Evolutionary conservation across 192 early-diverging fungal genomes (phyloP).

Genomic region (Podila clonocystis): DNA sequence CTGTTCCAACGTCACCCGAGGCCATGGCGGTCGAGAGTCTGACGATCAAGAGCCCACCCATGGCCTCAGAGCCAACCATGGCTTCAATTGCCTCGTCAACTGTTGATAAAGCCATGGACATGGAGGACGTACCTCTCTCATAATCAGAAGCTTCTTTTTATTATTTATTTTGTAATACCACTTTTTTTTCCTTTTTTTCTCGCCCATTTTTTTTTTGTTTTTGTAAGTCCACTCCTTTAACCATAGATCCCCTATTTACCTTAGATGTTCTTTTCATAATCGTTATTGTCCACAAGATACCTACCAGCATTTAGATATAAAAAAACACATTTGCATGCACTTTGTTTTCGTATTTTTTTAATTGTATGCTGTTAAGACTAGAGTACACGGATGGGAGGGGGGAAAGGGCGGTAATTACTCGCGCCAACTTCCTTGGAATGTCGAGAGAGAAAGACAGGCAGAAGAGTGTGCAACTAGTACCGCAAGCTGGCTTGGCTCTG

Average conservation of each 20-base stretch:
- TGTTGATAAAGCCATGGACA: slow-evolving; percentile 24
- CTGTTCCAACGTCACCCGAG: slow-evolving; percentile 18
- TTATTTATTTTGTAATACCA: slow-evolving; percentile 11
- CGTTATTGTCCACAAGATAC: background rate
- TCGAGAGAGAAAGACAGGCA: background rate
- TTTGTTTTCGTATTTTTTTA: background rate
- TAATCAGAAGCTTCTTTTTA: background rate
- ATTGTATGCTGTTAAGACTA: background rate
- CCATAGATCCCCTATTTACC: background rate
- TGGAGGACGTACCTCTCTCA: slow-evolving; percentile 48
- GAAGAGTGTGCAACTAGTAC: slow-evolving; percentile 5
- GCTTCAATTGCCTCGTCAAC: slow-evolving; percentile 3
- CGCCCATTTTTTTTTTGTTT: slow-evolving; percentile 4
- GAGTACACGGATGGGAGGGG: slow-evolving; percentile 6
- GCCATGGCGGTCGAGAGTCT: slow-evolving; percentile 39
- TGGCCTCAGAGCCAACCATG: background rate
- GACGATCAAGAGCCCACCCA: slow-evolving; percentile 32
- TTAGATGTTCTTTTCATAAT: background rate
- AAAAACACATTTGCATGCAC: too few species aligned
- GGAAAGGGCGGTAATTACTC: background rate
- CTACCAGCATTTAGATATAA: too few species aligned
- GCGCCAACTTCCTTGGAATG: background rate
- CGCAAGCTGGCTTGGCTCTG: slow-evolving; percentile 25
- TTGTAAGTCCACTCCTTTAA: background rate
- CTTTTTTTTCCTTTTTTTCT: slow-evolving; percentile 15